A percentile compares a stretch with the other conserved stretches of the same genome.
Conservation (phyloP, 2,329 filamentous ascomycete genomes). For the Aspergillus nomiae region DNA sequence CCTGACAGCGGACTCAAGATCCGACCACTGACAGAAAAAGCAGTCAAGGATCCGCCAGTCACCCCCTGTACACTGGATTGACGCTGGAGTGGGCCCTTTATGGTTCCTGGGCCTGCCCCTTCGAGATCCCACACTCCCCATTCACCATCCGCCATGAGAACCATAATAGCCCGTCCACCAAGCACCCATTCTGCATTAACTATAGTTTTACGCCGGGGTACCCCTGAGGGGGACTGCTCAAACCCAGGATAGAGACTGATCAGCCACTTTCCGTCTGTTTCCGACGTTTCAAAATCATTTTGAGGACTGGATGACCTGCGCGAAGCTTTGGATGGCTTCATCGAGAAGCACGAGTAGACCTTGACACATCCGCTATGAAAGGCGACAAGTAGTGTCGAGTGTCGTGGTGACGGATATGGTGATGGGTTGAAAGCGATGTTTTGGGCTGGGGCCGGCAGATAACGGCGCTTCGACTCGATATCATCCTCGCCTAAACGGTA, state of each 20-base stretch:
- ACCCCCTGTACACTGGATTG: constrained; percentile 43
- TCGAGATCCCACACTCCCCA: constrained; percentile 55
- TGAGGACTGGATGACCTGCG: constrained; percentile 33
- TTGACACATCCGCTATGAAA: constrained; percentile 59
- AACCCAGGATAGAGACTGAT: constrained; percentile 48
- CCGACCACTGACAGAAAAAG: constrained; percentile 46
- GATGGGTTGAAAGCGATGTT: constrained; percentile 58
- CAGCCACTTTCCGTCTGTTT: constrained; percentile 45
- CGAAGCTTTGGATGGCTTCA: constrained; percentile 26
- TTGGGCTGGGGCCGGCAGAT: constrained; percentile 53
- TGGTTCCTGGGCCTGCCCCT: constrained; percentile 43
- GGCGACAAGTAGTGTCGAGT: constrained; percentile 57
- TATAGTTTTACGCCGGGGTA: constrained; percentile 43
- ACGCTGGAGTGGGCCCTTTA: constrained; percentile 41
- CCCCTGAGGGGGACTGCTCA: constrained; percentile 31
- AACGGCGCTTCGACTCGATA: constrained; percentile 48
- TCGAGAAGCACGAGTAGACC: constrained; percentile 58
- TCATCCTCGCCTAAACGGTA: constrained; percentile 38
- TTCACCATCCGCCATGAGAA: constrained; percentile 48
- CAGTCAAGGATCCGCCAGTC: constrained; percentile 42
- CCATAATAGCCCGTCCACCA: constrained; percentile 47
- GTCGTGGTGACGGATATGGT: constrained; percentile 53
- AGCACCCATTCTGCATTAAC: constrained; percentile 50
- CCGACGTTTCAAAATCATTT: constrained; percentile 33
- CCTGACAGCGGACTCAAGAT: constrained; percentile 32